phyloP scores from a whole-genome alignment of 208 protist genomes.

The Leishmania amazonensis region DNA sequence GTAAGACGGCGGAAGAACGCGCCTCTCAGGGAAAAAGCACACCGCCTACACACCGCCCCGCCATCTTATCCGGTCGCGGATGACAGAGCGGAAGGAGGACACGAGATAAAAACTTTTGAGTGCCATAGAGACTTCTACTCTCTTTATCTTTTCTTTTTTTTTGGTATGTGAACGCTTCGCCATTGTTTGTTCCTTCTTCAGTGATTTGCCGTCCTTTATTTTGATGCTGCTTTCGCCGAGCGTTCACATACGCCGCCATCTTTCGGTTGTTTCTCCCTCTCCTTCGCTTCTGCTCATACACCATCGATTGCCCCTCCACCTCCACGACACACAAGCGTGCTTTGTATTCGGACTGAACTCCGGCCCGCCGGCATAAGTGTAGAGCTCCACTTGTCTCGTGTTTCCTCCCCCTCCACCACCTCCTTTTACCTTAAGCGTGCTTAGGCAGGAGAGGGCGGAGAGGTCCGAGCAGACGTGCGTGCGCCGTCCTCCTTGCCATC shows the following conservation, averaged over 20 bases:
- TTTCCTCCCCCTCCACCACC: not conserved
- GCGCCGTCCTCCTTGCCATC: not conserved
- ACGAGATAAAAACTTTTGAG: not conserved
- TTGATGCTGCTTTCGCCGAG: not conserved
- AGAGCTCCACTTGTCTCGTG: not conserved
- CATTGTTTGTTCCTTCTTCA: not conserved
- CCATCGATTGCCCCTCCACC: not conserved
- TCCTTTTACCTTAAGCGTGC: not conserved
- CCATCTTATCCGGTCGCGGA: not conserved
- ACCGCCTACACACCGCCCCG: not conserved
- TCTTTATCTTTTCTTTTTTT: not conserved
- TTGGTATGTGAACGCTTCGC: not conserved
- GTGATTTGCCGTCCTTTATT: not conserved
- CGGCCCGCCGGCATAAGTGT: not conserved
- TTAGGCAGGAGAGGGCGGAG: not conserved
- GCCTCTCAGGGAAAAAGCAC: not conserved
- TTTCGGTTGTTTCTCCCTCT: not conserved
- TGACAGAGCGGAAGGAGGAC: not conserved
- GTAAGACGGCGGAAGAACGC: not conserved
- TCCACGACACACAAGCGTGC: not conserved
- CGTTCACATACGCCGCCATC: not conserved
- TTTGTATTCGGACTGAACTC: not conserved
- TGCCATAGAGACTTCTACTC: constrained; percentile 3
- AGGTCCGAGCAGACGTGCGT: not conserved
- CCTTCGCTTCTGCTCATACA: not conserved